Conservation (phyloP, 148 eudicot genomes). For the Nepenthes mirabilis region DNA sequence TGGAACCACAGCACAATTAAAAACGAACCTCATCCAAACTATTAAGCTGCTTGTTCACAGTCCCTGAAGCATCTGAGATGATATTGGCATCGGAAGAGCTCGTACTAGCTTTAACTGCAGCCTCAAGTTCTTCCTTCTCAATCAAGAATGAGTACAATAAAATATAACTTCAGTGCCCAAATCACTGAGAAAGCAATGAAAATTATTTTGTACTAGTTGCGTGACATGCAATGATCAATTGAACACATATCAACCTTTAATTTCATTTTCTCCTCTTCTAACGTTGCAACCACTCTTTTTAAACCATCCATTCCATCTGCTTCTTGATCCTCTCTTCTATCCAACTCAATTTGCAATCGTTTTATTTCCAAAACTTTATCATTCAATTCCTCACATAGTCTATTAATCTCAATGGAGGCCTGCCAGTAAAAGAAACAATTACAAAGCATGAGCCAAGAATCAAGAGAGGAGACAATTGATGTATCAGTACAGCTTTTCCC, state of each 20-base stretch:
- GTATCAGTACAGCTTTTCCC: too few relatives aligned
- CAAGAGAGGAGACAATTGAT: not conserved
- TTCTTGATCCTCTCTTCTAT: slow-evolving; percentile 31
- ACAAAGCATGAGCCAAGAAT: not conserved
- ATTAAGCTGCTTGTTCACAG: slow-evolving; percentile 13
- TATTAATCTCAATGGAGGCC: slow-evolving; percentile 37
- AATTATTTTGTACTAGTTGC: not conserved
- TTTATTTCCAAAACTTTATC: slow-evolving; percentile 48
- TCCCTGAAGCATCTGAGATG: not conserved
- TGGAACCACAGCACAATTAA: too few relatives aligned
- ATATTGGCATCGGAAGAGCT: slow-evolving; percentile 7
- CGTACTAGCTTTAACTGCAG: slow-evolving; percentile 25
- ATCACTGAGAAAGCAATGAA: not conserved
- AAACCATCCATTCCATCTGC: slow-evolving; percentile 29
- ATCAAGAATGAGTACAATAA: slow-evolving; percentile 19
- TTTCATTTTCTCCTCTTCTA: slow-evolving; percentile 57
- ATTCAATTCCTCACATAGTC: slow-evolving; percentile 44
- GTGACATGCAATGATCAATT: slow-evolving; percentile 3
- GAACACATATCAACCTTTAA: slow-evolving; percentile 44
- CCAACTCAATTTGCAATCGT: slow-evolving; percentile 52
- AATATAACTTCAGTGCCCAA: slow-evolving; percentile 3
- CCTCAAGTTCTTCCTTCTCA: slow-evolving; percentile 43
- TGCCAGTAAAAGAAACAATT: slow-evolving; percentile 16
- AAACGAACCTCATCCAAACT: slow-evolving; percentile 26
- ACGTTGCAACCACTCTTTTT: slow-evolving; percentile 37